These are phyloP conservation scores for Colletotrichum godetiae DNA, from an alignment of 2,329 filamentous ascomycete genomes.

Conservation along the genomic window DNA sequence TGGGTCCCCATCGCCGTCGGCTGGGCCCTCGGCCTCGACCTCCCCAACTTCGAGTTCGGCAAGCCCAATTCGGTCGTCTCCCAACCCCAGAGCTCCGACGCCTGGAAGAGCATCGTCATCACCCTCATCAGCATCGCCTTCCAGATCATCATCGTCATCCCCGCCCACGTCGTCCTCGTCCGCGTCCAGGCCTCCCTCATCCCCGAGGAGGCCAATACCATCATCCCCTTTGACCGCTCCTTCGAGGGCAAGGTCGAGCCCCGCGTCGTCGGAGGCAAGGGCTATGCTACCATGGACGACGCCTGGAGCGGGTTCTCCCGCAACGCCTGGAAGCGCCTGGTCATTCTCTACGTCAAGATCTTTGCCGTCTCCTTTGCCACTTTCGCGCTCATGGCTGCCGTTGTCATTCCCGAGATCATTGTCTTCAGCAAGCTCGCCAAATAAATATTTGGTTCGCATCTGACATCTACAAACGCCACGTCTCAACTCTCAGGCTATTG, in stretches of 20 bases:
- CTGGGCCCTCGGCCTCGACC: conserved; percentile 52
- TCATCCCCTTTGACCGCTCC: conserved; percentile 90
- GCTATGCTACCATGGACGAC: conserved; percentile 77
- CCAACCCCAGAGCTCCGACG: conserved; percentile 48
- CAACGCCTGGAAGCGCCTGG: conserved; percentile 76
- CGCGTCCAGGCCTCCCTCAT: conserved; percentile 91
- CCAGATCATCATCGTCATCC: conserved; percentile 75
- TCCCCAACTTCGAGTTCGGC: conserved; percentile 49
- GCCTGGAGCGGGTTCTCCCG: conserved; percentile 84
- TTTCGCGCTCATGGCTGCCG: conserved; percentile 56
- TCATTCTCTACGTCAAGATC: conserved; percentile 82
- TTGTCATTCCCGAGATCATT: conserved; percentile 64
- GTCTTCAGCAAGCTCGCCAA: conserved; percentile 47
- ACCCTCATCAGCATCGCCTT: conserved; percentile 59
- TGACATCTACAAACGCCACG: not conserved
- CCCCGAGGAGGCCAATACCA: conserved; percentile 81
- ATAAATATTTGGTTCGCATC: not conserved
- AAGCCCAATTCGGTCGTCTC: conserved; percentile 50
- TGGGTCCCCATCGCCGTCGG: conserved; percentile 55
- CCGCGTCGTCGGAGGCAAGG: conserved; percentile 78
- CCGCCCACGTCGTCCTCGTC: conserved; percentile 79
- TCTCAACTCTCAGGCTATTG: no score
- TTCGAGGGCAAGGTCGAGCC: conserved; percentile 83
- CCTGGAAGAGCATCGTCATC: conserved; percentile 60
- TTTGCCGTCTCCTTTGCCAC: conserved; percentile 64